A percentile compares a stretch with the other conserved stretches of the same genome.
These are phyloP conservation scores for Pseudopediastrum boryanum DNA, from an alignment of 139 green algal genomes.

Conservation along the genomic window DNA sequence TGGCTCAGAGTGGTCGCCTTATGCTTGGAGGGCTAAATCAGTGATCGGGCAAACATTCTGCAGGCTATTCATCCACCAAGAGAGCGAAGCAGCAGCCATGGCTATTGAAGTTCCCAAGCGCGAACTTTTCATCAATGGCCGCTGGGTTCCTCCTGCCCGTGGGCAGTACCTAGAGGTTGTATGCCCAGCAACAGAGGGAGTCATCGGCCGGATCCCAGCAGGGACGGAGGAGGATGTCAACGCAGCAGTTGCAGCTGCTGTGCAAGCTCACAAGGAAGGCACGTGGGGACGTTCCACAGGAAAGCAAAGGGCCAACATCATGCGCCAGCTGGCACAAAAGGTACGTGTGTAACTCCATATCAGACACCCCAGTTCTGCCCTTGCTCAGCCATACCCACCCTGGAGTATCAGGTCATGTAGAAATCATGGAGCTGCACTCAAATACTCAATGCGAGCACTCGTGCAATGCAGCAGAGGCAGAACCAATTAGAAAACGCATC, in stretches of 20 bases:
- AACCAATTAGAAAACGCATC: too few species aligned
- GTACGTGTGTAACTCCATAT: too few species aligned
- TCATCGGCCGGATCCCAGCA: conserved; percentile 67
- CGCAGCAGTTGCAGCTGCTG: conserved; percentile 57
- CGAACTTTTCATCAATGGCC: conserved; percentile 65
- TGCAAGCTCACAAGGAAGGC: conserved; percentile 42
- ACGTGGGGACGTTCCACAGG: conserved; percentile 59
- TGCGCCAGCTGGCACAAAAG: conserved; percentile 68
- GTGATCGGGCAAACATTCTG: neutral
- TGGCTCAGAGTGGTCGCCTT: neutral
- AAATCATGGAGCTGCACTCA: too few species aligned
- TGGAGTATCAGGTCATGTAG: too few species aligned
- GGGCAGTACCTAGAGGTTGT: conserved; percentile 55
- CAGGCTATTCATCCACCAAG: neutral
- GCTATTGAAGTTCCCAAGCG: conserved; percentile 21
- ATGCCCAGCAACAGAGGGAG: conserved; percentile 59
- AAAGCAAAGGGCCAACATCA: conserved; percentile 51
- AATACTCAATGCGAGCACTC: too few species aligned
- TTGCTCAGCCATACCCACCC: too few species aligned
- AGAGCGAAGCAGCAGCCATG: conserved; percentile 9
- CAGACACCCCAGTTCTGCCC: too few species aligned
- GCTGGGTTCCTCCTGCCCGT: conserved; percentile 42
- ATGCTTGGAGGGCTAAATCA: neutral
- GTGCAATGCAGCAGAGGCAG: too few species aligned
- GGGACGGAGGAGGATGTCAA: conserved; percentile 65